Evolutionary conservation across 371 early-diverging fungal species (phyloP).

Genomic region (Sporodiniella umbellata): DNA sequence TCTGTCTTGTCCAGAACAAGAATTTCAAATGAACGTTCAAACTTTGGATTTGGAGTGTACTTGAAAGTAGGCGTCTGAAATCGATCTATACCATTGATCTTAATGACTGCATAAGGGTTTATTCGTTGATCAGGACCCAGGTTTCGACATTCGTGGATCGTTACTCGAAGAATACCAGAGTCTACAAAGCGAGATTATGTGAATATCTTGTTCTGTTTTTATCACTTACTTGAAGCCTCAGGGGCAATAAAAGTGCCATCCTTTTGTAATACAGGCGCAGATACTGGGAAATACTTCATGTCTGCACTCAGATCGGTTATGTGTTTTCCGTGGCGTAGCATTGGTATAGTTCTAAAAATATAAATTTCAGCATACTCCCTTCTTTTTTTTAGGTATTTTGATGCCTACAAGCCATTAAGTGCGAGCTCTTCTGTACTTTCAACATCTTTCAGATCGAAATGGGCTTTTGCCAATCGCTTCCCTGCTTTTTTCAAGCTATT

Average conservation of each 20-base stretch:
- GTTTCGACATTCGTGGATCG: slow-evolving; percentile 50
- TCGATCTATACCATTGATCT: slow-evolving; percentile 43
- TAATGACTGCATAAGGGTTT: slow-evolving; percentile 45
- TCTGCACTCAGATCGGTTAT: slow-evolving; percentile 52
- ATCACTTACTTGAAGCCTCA: slow-evolving; percentile 53
- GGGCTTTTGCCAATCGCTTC: slow-evolving; percentile 41
- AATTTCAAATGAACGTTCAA: slow-evolving; percentile 42
- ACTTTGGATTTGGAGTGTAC: slow-evolving; percentile 44
- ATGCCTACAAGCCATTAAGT: slow-evolving; percentile 15
- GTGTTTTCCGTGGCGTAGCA: slow-evolving; percentile 48
- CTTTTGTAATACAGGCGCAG: slow-evolving; percentile 44
- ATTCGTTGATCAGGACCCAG: slow-evolving; percentile 30
- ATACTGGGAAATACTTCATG: slow-evolving; percentile 59
- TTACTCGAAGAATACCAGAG: slow-evolving; percentile 51
- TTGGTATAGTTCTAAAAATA: slow-evolving; percentile 23
- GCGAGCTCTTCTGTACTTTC: slow-evolving; percentile 23
- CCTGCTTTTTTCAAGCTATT: slow-evolving; percentile 18
- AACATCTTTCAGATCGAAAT: slow-evolving; percentile 53
- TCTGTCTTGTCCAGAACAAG: slow-evolving; percentile 42
- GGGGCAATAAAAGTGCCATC: slow-evolving; percentile 49
- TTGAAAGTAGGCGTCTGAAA: slow-evolving; percentile 41
- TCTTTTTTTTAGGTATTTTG: no score
- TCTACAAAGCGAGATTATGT: slow-evolving; percentile 22
- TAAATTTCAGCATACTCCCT: neutral
- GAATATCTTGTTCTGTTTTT: neutral